Conservation (phyloP, 768 basidiomycete species). For the Trametes maxima region DNA sequence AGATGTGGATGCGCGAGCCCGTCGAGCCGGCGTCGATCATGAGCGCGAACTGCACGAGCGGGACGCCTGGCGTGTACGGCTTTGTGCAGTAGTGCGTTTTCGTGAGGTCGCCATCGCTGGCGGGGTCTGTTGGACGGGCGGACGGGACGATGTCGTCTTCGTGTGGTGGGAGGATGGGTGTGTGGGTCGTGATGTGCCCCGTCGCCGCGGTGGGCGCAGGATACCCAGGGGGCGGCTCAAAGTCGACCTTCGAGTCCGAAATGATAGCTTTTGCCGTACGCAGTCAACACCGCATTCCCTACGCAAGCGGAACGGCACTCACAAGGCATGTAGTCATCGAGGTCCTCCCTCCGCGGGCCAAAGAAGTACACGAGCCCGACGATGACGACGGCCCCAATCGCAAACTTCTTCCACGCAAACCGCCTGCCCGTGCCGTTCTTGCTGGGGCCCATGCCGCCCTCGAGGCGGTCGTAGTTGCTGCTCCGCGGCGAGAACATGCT, state of each 20-base stretch:
- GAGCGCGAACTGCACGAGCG: slow-evolving; percentile 87
- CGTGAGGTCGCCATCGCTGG: slow-evolving; percentile 72
- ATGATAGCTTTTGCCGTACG: slow-evolving; percentile 15
- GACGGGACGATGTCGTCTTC: slow-evolving; percentile 21
- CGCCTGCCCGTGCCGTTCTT: slow-evolving; percentile 31
- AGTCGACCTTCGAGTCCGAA: slow-evolving; percentile 11
- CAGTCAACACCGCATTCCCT: not conserved
- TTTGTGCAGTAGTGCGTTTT: slow-evolving; percentile 72
- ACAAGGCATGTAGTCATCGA: slow-evolving; percentile 34
- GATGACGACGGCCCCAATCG: slow-evolving; percentile 56
- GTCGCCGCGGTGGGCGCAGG: slow-evolving; percentile 3
- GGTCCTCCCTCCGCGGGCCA: slow-evolving; percentile 48
- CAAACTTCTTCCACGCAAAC: slow-evolving; percentile 68
- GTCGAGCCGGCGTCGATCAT: slow-evolving; percentile 99
- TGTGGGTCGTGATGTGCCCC: not conserved
- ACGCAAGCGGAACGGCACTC: slow-evolving; percentile 6
- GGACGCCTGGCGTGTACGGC: slow-evolving; percentile 49
- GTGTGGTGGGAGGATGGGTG: slow-evolving; percentile 13
- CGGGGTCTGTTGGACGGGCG: slow-evolving; percentile 56
- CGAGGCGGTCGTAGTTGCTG: slow-evolving; percentile 60
- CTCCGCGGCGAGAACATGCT: slow-evolving; percentile 41
- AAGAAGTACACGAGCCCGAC: slow-evolving; percentile 69
- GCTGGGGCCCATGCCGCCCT: slow-evolving; percentile 59
- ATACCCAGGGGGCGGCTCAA: slow-evolving; percentile 2
- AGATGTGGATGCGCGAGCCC: slow-evolving; percentile 95